Conservation (phyloP, 306 rosid species). For the Luffa aegyptiaca region DNA sequence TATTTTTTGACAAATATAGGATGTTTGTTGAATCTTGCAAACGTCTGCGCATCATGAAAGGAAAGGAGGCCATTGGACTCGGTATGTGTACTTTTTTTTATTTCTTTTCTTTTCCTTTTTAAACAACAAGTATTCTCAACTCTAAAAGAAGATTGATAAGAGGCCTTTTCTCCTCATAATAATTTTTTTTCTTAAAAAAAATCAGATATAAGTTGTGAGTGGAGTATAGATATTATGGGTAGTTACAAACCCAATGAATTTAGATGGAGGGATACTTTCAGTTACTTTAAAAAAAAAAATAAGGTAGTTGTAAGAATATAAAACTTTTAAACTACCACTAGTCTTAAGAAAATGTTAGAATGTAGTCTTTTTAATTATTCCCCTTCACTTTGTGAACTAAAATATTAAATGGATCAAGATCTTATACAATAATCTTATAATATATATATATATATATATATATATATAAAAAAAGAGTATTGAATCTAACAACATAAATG, state of each 20-base stretch:
- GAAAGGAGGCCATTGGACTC: conserved; percentile 92
- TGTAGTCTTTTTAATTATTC: background rate
- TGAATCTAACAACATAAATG: background rate
- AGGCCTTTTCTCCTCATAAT: background rate
- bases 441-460: no score
- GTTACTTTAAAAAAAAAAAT: background rate
- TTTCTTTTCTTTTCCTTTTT: no score
- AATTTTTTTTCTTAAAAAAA: background rate
- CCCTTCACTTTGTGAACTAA: background rate
- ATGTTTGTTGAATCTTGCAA: conserved; percentile 96
- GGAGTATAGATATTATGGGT: background rate
- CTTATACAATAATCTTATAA: background rate
- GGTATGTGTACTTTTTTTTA: conserved; percentile 29
- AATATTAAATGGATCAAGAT: background rate
- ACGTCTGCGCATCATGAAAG: conserved; percentile 89
- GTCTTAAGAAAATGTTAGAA: background rate
- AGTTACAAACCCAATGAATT: background rate
- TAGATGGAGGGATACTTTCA: background rate
- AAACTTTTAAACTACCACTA: background rate
- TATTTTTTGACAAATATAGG: conserved; percentile 21
- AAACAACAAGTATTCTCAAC: background rate
- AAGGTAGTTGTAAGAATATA: background rate
- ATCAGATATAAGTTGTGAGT: background rate
- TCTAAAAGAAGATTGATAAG: background rate
- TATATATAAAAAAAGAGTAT: background rate